Evolutionary conservation across 257 asterid species (phyloP), one percentile per base, ranked within the genome.

Genomic region (Przewalskia tangutica): DNA sequence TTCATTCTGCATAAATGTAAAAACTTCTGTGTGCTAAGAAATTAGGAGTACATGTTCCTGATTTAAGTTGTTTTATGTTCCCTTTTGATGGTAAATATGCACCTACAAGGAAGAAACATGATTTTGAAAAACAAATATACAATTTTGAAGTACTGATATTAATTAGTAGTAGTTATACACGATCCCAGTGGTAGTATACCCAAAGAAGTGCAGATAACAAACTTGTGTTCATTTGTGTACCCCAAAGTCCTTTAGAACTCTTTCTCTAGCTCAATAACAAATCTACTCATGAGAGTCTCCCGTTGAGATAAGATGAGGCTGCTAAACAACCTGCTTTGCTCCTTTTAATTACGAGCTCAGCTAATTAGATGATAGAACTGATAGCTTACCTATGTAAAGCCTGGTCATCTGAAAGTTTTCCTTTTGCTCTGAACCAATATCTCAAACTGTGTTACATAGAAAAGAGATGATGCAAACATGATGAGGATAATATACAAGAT

Each of bases 371-470:
- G 60, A 73, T 13, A 73, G 44, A 73, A 48, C 12, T 48, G 60
- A 46, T 48, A 7, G 54, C 88, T 83, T 85, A 94, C 98, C 99
- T 89, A 85, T 95, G 99, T 90, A 95, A 86, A 81, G 91, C 97
- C 88, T 90, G 97, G 82, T 95, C 98, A 86, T 95, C 98, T 84
- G 97, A 90, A 82, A 95, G 97, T 84, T 85, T 90, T 83, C 95
- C 99, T 86, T 85, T 89, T 48, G 99, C 97, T 89, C 97, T 94
- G 83, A 95, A 94, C 99, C 99, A 95, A 90, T 89, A 95, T 83
- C 85, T 90, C 86, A 95, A 88, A 88, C 99, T 95, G 97, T 85
- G 88, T 18, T 32, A 68, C 44, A 46, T 1, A 58, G 42, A 56
- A 36, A 63, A 42, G 44, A 63, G 50, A 56, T 18, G 73, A 7